Conservation (phyloP, 1,284 basidiomycete genomes). For the Cutaneotrichosporon spelunceum region DNA sequence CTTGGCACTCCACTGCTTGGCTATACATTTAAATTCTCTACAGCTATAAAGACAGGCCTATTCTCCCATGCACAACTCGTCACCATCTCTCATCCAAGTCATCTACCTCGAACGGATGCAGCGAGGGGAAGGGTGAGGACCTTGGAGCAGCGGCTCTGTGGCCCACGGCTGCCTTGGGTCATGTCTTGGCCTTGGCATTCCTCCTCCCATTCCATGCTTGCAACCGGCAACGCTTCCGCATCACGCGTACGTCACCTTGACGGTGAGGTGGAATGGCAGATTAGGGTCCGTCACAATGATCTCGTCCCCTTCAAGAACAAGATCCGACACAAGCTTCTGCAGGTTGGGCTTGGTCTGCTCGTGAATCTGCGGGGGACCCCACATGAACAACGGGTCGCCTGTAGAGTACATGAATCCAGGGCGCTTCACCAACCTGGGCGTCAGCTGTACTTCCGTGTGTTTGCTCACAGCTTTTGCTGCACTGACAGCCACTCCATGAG, state of each 20-base stretch:
- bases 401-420: constrained; percentile 70
- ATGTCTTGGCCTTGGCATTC: too few species aligned
- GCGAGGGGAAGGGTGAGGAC: too few species aligned
- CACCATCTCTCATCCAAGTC: not conserved
- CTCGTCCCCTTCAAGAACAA: constrained; percentile 71
- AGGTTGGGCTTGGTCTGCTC: constrained; percentile 83
- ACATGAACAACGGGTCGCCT: constrained; percentile 76
- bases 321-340: constrained; percentile 74
- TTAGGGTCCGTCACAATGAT: constrained; percentile 81
- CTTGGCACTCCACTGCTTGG: not conserved
- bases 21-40: not conserved
- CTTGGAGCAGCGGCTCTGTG: too few species aligned
- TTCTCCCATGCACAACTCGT: not conserved
- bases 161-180: not conserved
- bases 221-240: not conserved
- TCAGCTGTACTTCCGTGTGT: not conserved
- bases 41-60: not conserved
- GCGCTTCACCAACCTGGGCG: constrained; percentile 82
- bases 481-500: constrained; percentile 81
- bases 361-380: constrained; percentile 86
- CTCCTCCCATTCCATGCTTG: too few species aligned
- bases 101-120: not conserved
- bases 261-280: constrained; percentile 78
- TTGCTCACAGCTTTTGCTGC: constrained; percentile 76
- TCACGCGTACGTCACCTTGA: constrained; percentile 57